Evolutionary conservation across 176 grass and related monocot genomes (phyloP), one percentile per base, ranked within the genome.

Genomic region (Aechmea fasciata): DNA sequence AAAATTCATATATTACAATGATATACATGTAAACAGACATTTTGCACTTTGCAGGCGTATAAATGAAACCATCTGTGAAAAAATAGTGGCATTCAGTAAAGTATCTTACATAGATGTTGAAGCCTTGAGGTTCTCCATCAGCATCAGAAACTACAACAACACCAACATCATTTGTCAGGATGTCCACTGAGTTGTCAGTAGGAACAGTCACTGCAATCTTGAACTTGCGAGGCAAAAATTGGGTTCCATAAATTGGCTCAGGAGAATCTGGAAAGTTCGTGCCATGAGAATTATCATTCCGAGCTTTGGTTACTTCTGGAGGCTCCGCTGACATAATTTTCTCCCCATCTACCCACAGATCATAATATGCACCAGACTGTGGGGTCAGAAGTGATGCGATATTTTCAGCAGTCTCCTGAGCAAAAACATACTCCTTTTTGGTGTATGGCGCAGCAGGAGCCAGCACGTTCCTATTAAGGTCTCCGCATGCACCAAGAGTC

Each of bases 261-360:
- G 87, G 95, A 13, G 90, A 99, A 74, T 85, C 95, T 71, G 80
- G 77, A 65, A 94, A 93, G 64, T 93, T 99, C 50, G 95, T 99
- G 66, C 84, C 90, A 75, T 86, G 49, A 3, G 95, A 86, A 73
- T 99, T 94, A 69, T 99, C 95, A 81, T 94, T 90, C 55, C 90
- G 84, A 51, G 90, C 90, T 75, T 85, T 69, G 0, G 88, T 86
- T 49, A 99, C 95, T 72, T 99, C 95, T 14, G 86, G 86, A 63
- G 87, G 90, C 50, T 94, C 95, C 52, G 84, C 82, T 28, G 95
- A 93, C 90, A 99, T 99, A 73, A 99, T 84, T 80, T 99, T 94
- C 73, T 99, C 95, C 54, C 95, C 87, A 82, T 99, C 95, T 49
- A 99, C 87, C 95, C 95, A 99, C 51, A 99, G 63, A 75, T 99